A percentile compares a stretch with the other conserved stretches of the same genome.
phyloP scores from a whole-genome alignment of 768 basidiomycete genomes.

The Clathrus columnatus region DNA sequence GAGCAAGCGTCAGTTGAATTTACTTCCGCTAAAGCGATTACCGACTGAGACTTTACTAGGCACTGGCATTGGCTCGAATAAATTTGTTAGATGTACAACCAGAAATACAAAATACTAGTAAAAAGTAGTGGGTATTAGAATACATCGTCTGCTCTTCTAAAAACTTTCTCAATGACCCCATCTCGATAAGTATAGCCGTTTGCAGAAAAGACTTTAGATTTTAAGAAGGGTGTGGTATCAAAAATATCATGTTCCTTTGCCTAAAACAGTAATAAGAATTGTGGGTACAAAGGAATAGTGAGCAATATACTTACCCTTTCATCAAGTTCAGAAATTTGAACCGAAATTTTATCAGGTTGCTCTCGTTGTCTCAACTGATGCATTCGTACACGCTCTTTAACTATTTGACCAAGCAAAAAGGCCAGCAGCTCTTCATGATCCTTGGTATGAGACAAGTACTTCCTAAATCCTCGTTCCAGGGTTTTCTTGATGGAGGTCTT shows the following conservation, averaged over 20 bases:
- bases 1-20: no score
- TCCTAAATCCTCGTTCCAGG: constrained; percentile 90
- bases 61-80: no score
- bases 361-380: constrained; percentile 68
- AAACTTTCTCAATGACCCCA: constrained; percentile 65
- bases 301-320: constrained; percentile 53
- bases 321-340: constrained; percentile 79
- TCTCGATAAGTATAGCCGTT: constrained; percentile 81
- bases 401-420: constrained; percentile 86
- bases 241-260: constrained; percentile 97
- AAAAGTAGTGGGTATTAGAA: background rate
- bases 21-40: no score
- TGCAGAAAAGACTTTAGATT: constrained; percentile 70
- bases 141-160: constrained; percentile 24
- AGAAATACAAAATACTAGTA: background rate
- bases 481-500: constrained; percentile 99
- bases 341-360: constrained; percentile 66
- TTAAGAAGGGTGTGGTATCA: constrained; percentile 78
- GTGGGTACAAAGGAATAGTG: background rate
- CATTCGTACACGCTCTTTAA: constrained; percentile 87
- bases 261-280: constrained; percentile 31
- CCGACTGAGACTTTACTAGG: no score
- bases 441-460: constrained; percentile 91
- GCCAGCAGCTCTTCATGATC: constrained; percentile 94
- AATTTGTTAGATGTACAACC: no score